phyloP scores from a whole-genome alignment of 768 basidiomycete genomes.

The Lactarius deliciosus region DNA sequence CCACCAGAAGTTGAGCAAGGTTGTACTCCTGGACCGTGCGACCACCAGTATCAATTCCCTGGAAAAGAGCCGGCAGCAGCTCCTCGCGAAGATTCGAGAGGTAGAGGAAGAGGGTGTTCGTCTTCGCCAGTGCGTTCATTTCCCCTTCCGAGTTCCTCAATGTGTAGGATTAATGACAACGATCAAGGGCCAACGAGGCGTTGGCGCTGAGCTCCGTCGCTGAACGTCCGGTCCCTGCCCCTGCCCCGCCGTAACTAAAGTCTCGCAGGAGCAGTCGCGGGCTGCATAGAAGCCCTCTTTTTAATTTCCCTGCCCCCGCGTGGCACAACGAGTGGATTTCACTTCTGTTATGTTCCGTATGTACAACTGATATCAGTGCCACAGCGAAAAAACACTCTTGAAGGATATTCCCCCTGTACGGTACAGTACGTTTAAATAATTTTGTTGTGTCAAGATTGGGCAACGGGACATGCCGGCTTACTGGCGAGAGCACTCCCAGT shows the following conservation, averaged over 20 bases:
- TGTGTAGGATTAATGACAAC: constrained; percentile 59
- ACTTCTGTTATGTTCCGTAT: not conserved
- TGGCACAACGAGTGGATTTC: not conserved
- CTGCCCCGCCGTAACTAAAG: constrained; percentile 52
- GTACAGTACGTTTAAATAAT: not conserved
- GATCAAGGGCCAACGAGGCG: constrained; percentile 43
- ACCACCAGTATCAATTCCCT: constrained; percentile 85
- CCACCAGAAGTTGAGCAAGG: constrained; percentile 92
- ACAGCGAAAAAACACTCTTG: not conserved
- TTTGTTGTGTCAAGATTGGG: not conserved
- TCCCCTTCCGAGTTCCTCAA: not conserved
- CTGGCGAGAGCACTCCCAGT: not conserved
- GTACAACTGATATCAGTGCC: not conserved
- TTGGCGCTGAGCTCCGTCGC: constrained; percentile 83
- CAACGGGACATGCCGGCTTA: not conserved
- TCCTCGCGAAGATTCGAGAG: constrained; percentile 72
- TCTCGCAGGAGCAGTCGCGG: constrained; percentile 43
- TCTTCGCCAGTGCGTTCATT: constrained; percentile 55
- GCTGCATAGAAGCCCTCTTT: constrained; percentile 36
- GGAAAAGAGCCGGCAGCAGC: constrained; percentile 71
- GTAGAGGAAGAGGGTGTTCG: constrained; percentile 80
- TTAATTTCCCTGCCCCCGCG: constrained; percentile 39
- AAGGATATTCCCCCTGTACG: not conserved
- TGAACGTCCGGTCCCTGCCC: constrained; percentile 59
- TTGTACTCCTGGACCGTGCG: constrained; percentile 83